Evolutionary conservation across 2,329 filamentous ascomycete genomes (phyloP).

Genomic region (Xylariaceae sp.): DNA sequence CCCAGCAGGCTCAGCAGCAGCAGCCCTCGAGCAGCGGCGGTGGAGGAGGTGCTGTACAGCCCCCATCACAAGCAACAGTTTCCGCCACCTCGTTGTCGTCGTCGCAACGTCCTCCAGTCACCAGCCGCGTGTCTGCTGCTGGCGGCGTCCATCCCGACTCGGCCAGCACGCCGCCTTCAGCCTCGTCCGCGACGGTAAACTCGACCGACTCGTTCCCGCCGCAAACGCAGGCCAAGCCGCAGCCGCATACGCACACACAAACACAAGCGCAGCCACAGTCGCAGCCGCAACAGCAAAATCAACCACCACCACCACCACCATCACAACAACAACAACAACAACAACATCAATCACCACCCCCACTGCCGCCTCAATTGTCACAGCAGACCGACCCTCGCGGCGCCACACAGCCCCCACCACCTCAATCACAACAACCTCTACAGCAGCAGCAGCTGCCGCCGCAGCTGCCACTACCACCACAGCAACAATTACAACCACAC

Average conservation of each 20-base stretch:
- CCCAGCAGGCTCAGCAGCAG: constrained; percentile 13
- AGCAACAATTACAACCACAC: constrained; percentile 18
- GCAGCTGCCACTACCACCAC: constrained; percentile 18
- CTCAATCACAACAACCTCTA: constrained; percentile 1
- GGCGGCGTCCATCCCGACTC: constrained; percentile 15
- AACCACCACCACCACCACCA: too few relatives aligned
- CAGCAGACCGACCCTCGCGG: constrained; percentile 16
- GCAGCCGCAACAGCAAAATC: too few relatives aligned
- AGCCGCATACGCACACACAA: too few relatives aligned
- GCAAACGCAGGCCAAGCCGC: too few relatives aligned
- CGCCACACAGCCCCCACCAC: constrained; percentile 13
- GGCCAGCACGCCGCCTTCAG: constrained; percentile 32
- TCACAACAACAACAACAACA: too few relatives aligned
- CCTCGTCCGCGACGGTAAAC: constrained; percentile 38
- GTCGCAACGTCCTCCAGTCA: constrained; percentile 10
- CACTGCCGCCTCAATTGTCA: constrained; percentile 13
- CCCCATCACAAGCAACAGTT: constrained; percentile 15
- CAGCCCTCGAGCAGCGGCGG: constrained; percentile 16
- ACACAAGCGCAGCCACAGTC: too few relatives aligned
- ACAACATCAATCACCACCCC: too few relatives aligned
- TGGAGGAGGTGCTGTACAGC: constrained; percentile 22
- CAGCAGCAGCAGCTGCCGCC: constrained; percentile 16
- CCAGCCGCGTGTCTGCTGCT: constrained; percentile 18
- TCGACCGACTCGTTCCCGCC: constrained; percentile 41
- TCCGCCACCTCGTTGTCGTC: constrained; percentile 14